phyloP scores from a whole-genome alignment of 2,329 filamentous ascomycete species.

The Macrophomina phaseolina region DNA sequence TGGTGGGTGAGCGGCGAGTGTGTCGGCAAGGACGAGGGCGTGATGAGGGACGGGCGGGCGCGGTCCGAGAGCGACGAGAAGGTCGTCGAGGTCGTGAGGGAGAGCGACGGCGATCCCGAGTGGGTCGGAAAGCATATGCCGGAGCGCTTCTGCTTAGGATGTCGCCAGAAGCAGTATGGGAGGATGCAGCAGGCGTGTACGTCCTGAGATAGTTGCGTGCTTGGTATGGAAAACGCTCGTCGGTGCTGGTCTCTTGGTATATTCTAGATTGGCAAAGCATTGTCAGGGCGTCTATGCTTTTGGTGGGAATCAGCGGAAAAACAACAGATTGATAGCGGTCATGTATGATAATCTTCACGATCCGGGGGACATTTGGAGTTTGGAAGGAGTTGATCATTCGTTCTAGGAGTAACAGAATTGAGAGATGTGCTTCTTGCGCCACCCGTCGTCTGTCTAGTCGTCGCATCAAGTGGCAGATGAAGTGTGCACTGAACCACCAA shows the following conservation, averaged over 20 bases:
- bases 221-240: not conserved
- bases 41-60: constrained; percentile 30
- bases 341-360: not conserved
- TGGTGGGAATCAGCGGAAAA: not conserved
- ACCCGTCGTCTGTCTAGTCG: not conserved
- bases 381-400: not conserved
- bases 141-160: constrained; percentile 21
- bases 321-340: not conserved
- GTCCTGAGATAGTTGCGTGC: not conserved
- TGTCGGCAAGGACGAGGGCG: constrained; percentile 35
- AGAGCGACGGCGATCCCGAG: not conserved
- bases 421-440: not conserved
- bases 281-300: constrained; percentile 5
- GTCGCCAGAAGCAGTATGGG: constrained; percentile 17
- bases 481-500: not conserved
- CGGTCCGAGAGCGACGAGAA: constrained; percentile 30
- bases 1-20: constrained; percentile 65
- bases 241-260: not conserved
- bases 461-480: not conserved
- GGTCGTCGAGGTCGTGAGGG: not conserved
- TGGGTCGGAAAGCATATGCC: not conserved
- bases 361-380: not conserved
- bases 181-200: not conserved
- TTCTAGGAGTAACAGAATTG: not conserved
- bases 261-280: constrained; percentile 6